Conservation (phyloP, 176 grass and related monocot genomes). For the Tillandsia fasciculata region DNA sequence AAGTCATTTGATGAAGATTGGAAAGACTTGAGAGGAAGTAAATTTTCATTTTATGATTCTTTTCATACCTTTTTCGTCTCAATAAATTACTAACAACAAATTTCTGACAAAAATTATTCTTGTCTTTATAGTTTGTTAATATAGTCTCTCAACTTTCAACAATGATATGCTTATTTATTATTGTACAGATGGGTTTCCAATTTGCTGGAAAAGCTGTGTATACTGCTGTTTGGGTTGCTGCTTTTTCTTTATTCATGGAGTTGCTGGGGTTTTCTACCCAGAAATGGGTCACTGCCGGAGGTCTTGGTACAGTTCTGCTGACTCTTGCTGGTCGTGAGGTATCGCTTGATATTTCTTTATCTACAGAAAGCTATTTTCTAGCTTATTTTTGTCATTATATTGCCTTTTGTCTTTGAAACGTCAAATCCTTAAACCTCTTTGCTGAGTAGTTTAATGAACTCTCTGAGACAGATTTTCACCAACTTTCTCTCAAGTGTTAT, state of each 20-base stretch:
- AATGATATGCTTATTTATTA: conserved; percentile 22
- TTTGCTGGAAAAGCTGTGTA: conserved; percentile 83
- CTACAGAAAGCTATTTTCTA: background rate
- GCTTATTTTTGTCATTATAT: background rate
- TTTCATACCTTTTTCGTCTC: too few species aligned
- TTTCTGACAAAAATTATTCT: background rate
- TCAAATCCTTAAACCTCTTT: background rate
- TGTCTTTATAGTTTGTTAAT: background rate
- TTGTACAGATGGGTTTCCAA: conserved; percentile 82
- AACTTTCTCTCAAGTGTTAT: conserved; percentile 97
- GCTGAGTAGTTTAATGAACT: background rate
- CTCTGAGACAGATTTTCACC: conserved; percentile 68
- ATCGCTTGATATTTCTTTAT: conserved; percentile 21
- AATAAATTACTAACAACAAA: too few species aligned
- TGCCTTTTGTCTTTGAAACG: background rate
- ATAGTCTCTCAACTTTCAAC: background rate
- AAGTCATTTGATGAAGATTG: too few species aligned
- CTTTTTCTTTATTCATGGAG: conserved; percentile 87
- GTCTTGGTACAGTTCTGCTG: conserved; percentile 93
- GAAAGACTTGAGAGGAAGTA: too few species aligned
- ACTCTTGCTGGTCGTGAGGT: conserved; percentile 98
- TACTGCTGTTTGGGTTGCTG: conserved; percentile 85
- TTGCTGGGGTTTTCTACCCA: conserved; percentile 96
- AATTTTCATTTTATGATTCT: too few species aligned
- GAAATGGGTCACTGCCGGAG: conserved; percentile 92